Evolutionary conservation across 306 rosid genomes (phyloP), one percentile per base, ranked within the genome.

Genomic region (Inga leiocalycina): DNA sequence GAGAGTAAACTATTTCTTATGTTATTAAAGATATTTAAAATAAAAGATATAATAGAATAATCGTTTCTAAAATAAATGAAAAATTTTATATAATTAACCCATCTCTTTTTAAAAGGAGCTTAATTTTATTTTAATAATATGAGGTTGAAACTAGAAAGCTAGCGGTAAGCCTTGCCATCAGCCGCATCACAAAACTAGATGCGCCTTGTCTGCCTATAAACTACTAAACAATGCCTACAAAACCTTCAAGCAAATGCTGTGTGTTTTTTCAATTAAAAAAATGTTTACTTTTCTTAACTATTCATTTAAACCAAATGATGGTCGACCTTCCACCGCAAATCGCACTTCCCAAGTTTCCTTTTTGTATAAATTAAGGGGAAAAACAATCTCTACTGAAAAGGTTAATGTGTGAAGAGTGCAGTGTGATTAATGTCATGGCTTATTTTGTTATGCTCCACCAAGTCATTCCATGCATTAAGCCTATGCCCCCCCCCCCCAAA

Each of bases 141-240:
- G 44, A 14, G 72, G 72, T 68, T 2, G 20, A 86, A 77, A 76
- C 67, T 39, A 39, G 76, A 87, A 77, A 76, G 68, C 84, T 78
- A 71, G 30, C 46, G 72, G 49, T 67, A 74, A 77, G 86, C 87
- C 71, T 86, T 57, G 30, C 30, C 30, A 57, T 57, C 30, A 57
- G 64, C 9, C 5, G 10, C 87, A 93, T 86, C 90, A 90, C 86
- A 79, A 85, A 86, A 82, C 75, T 80, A 56, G 97, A 94, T 89
- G 86, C 92, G 39, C 35, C 56, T 92, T 94, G 98, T 92, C 97
- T 81, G 89, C 89, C 92, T 85, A 87, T 57, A 82, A 75, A 67
- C 83, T 74, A 77, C 39, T 92, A 88, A 92, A 91, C 85, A 88
- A 77, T 64, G 67, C 88, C 91, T 88, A 89, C 84, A 7, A 68